Evolutionary conservation across 1,139 yeast species (phyloP), one percentile per base, ranked within the genome.

Genomic region (Pichia sp.): DNA sequence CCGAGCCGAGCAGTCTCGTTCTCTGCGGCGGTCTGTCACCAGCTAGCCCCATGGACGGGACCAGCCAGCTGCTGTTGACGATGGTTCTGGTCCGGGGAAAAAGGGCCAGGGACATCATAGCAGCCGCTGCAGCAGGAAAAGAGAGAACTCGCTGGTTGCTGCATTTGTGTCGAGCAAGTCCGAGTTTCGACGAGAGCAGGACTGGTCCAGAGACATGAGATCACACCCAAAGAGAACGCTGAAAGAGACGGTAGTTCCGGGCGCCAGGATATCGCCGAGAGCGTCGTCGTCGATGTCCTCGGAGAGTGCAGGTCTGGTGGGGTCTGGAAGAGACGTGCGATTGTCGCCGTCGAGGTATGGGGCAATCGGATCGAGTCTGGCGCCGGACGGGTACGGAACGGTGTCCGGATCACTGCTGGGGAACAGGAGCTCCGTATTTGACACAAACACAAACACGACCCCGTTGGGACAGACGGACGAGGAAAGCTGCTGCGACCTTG

Each of bases 1-100:
- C 20, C 49, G 49, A 46, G 49, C 36, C 49, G 49, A 46, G 49
- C 4, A 24, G 14, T 10, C 29, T 24, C 17, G 29, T 44, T 44
- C 20, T 24, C 38, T 34, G 38, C 8, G 38, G 38, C 38, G 12
- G 38, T 7, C 29, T 27, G 29, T 27, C 29, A 27, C 29, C 29
- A 27, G 6, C 29, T 7, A 27, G 29, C 29, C 29, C 6, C 29
- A 27, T 27, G 29, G 29, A 27, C 29, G 4, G 29, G 29, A 27
- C 29, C 4, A 27, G 29, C 7, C 29, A 27, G 29, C 29, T 27
- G 7, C 29, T 27, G 29, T 27, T 27, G 29, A 27, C 4, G 29
- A 27, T 7, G 29, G 29, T 27, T 27, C 4, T 4, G 29, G 6
- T 27, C 29, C 29, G 29, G 29, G 29, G 29, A 27, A 7, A 27